Base-by-base conservation (phyloP, 495 filamentous ascomycete genomes). In the Lophiotrema nucula region DNA sequence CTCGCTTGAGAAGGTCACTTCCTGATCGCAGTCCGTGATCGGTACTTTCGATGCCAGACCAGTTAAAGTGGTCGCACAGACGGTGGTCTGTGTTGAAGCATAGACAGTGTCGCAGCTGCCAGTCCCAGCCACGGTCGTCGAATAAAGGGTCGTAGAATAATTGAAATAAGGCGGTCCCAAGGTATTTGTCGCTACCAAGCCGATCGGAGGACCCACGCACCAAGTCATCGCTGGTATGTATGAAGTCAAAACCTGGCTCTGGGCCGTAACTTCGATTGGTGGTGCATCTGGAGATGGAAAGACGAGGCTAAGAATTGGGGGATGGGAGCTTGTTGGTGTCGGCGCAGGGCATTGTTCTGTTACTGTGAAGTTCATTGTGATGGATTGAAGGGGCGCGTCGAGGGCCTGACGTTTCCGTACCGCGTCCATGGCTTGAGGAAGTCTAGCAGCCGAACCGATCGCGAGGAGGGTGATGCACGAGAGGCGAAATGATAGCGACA, bases 1-100 rank as follows among this genome's bases (percentile, higher is more conserved):
- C 12, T 70, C 58, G 53, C 60, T 72, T 6, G 69, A 72, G 58
- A 72, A 73, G 4, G 71, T 72, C 43, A 73, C 61, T 18, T 70
- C 49, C 28, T 73, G 66, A 19, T 56, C 54, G 56, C 70, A 71
- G 26, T 67, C 48, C 10, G 69, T 60, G 35, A 73, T 62, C 1
- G 62, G 58, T 28, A 68, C 53, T 24, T 47, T 61, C 15, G 56
- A 60, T 2, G 42, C 59, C 15, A 73, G 54, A 12, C 58, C 69
- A 3, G 49, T 67, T 13, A 73, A 60, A 1, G 65, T 68, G 2
- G 71, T 73, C 10, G 61, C 68, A 50, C 70, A 72, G 12, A 72
- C 58, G 19, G 60, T 69, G 10, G 68, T 72, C 25, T 19, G 18
- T 13, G 47, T 63, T 15, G 53, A 18, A 6, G 18, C 33, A 22